Evolutionary conservation across 2,329 filamentous ascomycete species (phyloP), one percentile per base, ranked within the genome.

Genomic region (Eutypella sp.): DNA sequence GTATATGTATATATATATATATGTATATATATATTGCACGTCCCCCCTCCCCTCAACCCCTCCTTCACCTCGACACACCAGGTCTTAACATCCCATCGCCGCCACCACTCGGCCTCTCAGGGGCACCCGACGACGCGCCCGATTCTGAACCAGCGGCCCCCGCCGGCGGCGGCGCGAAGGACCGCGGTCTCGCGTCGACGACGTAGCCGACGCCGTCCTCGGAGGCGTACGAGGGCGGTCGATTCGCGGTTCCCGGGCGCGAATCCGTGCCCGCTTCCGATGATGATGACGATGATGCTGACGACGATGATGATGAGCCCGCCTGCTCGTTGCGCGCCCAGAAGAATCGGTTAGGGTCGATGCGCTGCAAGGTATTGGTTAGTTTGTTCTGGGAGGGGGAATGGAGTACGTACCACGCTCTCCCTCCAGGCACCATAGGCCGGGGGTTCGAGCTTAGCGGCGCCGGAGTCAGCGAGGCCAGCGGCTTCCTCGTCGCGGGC

Each of bases 391-490:
- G n/a, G n/a, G n/a, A n/a, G n/a, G n/a, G n/a, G n/a, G n/a, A n/a
- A n/a, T n/a, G n/a, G n/a, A n/a, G n/a, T 40, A 81, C 84, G 65
- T 76, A 88, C 84, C 66, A 93, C 87, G 58, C 85, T 92, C 64
- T 84, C 83, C 43, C 89, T 76, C 87, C 89, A 95, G 1, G 89
- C 70, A 0, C 90, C 90, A 61, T 96, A 96, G 2, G 89, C 89
- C 0, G 91, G 90, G 4, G 91, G 90, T 8, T 82, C 80, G 18
- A 75, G 53, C 56, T 82, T 82, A 36, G 70, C 68, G 0, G 76
- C 68, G 47, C 81, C 76, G 42, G 72, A 77, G 46, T 79, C 74
- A 44, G 74, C 11, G 13, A 33, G 63, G 3, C 76, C 78, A 2
- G 70, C 76, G 16, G 79, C 77, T 58, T 90, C 87, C 58, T 91